Evolutionary conservation across 768 basidiomycete genomes (phyloP), one percentile per base, ranked within the genome.

Genomic region (Mycena epipterygia): DNA sequence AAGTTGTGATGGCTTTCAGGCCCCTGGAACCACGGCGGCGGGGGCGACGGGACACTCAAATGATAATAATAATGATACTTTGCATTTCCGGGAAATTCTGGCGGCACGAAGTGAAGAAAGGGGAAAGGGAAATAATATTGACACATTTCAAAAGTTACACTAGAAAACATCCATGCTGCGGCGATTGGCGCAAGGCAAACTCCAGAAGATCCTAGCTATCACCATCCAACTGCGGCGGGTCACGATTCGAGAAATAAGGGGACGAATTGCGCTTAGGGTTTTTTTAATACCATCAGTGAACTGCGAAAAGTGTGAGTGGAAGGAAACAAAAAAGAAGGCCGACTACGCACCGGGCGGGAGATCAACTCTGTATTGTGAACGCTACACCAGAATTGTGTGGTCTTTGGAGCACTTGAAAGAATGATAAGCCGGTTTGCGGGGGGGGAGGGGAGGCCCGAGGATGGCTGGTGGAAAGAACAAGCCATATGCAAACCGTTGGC

Each of bases 311-410:
- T 6, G 46, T 21, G 16, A 48, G 23, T 12, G 46, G 46, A 25
- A 25, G 46, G 11, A 25, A 48, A 25, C 21, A 25, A 48, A 8
- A 25, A 19, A 48, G 8, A 8, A 25, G 46, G 46, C 46, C 11
- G 46, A n/a, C n/a, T n/a, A n/a, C n/a, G n/a, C n/a, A n/a, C n/a
- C n/a, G n/a, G n/a, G n/a, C n/a, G n/a, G n/a, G 46, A 48, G 46
- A 48, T 48, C 46, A 48, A 48, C 46, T 48, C 46, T 48, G n/a
- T n/a, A n/a, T n/a, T n/a, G n/a, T n/a, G n/a, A n/a, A 53, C 29
- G 32, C 52, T 53, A 53, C 52, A 53, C 52, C 52, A 53, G 52
- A 53, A 53, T 53, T 33, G 29, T 53, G 52, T 53, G 52, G 52
- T 53, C 7, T 33, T 53, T 25, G 30, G 52, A 53, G 30, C 27